Percentiles rank a stretch among this genome's conserved stretches.
Evolutionary conservation across 352 stramenopile species (phyloP).

Genomic region (Peronospora destructor): DNA sequence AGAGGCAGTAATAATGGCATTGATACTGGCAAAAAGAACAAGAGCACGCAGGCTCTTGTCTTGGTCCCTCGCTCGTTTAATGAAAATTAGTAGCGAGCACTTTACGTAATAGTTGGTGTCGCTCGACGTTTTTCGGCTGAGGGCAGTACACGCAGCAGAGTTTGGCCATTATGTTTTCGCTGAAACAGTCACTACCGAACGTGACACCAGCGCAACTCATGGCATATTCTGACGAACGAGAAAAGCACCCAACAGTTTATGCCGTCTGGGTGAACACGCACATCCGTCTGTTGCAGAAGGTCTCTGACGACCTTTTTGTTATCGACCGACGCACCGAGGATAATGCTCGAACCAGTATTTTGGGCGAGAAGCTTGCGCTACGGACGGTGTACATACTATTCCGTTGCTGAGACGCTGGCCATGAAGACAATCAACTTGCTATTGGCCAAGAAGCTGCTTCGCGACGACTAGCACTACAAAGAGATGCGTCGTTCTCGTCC

Average conservation of each 20-base stretch:
- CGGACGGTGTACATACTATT: constrained; percentile 49
- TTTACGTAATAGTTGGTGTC: too few relatives aligned
- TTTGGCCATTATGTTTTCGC: constrained; percentile 42
- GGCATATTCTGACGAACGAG: constrained; percentile 31
- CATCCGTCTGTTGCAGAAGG: constrained; percentile 37
- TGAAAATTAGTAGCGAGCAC: too few relatives aligned
- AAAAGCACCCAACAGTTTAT: constrained; percentile 30
- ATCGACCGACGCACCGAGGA: constrained; percentile 45
- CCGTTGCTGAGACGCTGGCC: constrained; percentile 27
- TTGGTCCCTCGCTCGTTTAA: too few relatives aligned
- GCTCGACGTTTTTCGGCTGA: constrained; percentile 45
- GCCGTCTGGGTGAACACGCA: constrained; percentile 32
- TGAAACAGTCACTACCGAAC: constrained; percentile 37
- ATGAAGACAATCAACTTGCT: constrained; percentile 63
- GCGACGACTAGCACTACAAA: constrained; percentile 43
- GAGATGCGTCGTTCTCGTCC: too few relatives aligned
- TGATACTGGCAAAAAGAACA: too few relatives aligned
- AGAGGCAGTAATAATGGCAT: too few relatives aligned
- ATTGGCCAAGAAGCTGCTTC: constrained; percentile 36
- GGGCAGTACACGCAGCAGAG: constrained; percentile 37
- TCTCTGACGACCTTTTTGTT: constrained; percentile 37
- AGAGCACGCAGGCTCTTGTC: too few relatives aligned
- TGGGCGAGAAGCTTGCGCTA: constrained; percentile 27
- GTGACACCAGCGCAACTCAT: constrained; percentile 23
- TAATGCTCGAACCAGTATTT: constrained; percentile 15